phyloP scores from a whole-genome alignment of 2,329 filamentous ascomycete species.

The Grosmannia serpens region DNA sequence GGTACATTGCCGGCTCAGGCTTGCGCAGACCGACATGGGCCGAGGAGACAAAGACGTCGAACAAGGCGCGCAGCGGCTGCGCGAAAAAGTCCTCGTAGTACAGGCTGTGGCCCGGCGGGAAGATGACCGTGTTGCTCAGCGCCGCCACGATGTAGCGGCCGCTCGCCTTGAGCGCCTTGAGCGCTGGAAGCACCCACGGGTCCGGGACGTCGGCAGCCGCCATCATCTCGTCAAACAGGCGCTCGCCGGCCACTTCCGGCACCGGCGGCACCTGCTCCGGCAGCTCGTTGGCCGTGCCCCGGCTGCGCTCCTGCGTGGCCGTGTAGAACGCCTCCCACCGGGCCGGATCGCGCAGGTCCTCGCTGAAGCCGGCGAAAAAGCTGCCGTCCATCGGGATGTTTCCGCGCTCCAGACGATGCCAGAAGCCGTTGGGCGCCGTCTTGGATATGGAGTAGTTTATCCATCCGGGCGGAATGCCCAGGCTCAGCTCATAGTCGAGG shows the following conservation, averaged over 20 bases:
- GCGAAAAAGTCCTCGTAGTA: conserved; percentile 38
- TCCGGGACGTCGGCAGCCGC: conserved; percentile 55
- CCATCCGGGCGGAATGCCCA: conserved; percentile 75
- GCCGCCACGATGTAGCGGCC: conserved; percentile 65
- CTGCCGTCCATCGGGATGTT: conserved; percentile 60
- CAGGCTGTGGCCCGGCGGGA: conserved; percentile 62
- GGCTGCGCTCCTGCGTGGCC: conserved; percentile 16
- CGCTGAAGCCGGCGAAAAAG: conserved; percentile 68
- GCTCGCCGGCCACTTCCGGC: conserved; percentile 64
- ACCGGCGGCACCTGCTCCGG: conserved; percentile 42
- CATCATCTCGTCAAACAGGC: conserved; percentile 92
- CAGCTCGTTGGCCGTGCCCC: conserved; percentile 13
- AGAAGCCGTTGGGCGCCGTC: conserved; percentile 66
- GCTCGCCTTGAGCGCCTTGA: conserved; percentile 54
- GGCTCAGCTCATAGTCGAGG: conserved; percentile 70
- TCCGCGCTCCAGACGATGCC: conserved; percentile 81
- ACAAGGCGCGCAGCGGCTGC: conserved; percentile 52
- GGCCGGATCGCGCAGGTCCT: conserved; percentile 54
- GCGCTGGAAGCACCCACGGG: conserved; percentile 78
- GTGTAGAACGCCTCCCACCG: conserved; percentile 60
- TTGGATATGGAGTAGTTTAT: conserved; percentile 82
- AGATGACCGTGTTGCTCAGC: conserved; percentile 81
- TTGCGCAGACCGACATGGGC: conserved; percentile 84
- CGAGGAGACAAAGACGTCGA: conserved; percentile 80
- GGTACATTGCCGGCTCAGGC: conserved; percentile 73